A percentile compares a stretch with the other conserved stretches of the same genome.
Conservation (phyloP, 164 flowering plant genomes). For the Vitis rotundifolia region DNA sequence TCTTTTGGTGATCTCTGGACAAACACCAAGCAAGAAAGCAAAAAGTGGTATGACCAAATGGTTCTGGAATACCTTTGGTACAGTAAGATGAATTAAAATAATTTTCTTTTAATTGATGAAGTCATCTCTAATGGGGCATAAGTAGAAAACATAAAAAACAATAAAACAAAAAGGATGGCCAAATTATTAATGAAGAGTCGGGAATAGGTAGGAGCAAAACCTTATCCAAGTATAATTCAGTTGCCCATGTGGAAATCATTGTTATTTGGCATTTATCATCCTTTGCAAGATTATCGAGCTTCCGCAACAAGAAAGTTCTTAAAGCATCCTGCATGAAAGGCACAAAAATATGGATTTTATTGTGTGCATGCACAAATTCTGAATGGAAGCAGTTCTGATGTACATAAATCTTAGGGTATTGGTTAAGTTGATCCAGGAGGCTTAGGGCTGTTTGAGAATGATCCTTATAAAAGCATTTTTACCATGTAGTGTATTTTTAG, state of each 20-base stretch:
- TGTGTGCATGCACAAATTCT: not conserved
- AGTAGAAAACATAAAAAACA: not conserved
- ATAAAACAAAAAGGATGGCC: not conserved
- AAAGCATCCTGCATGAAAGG: constrained; percentile 79
- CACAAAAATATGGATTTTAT: constrained; percentile 1
- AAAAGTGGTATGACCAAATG: too few relatives aligned
- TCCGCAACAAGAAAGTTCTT: constrained; percentile 86
- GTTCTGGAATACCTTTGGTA: too few relatives aligned
- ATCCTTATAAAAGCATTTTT: too few relatives aligned
- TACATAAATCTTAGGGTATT: not conserved
- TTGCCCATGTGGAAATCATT: constrained; percentile 98
- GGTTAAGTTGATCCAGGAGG: too few relatives aligned
- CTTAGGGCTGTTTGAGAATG: too few relatives aligned
- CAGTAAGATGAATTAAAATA: too few relatives aligned
- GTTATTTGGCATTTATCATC: constrained; percentile 98
- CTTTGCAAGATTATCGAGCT: constrained; percentile 84
- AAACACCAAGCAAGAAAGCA: too few relatives aligned
- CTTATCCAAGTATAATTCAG: constrained; percentile 97
- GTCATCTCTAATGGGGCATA: constrained; percentile 1
- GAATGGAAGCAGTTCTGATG: not conserved
- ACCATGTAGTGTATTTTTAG: too few relatives aligned
- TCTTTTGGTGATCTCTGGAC: too few relatives aligned
- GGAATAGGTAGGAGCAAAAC: constrained; percentile 31
- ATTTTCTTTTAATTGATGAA: not conserved
- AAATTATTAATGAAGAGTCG: not conserved